Base-by-base conservation (phyloP, 805 yeast genomes). In the Zygotorulaspora florentina region DNA sequence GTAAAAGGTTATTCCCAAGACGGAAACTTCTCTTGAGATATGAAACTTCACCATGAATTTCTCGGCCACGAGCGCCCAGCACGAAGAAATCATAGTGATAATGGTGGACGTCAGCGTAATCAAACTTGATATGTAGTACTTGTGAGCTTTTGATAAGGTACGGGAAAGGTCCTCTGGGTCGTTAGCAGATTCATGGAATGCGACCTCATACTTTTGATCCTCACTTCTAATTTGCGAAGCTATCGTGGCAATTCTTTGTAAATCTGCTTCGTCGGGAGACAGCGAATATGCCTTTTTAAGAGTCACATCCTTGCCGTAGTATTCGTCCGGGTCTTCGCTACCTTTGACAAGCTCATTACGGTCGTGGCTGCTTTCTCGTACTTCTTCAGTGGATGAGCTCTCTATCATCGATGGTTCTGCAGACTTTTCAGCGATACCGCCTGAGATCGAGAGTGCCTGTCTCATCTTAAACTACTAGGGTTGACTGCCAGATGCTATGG, bases 41-140 rank as follows among this genome's bases (percentile, higher is more conserved):
- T 68, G 64, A 55, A 81, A 81, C 28, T 68, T 62, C 2, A 53
- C 62, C 60, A 65, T 64, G 23, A 82, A 71, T 30, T 79, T 75
- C 0, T 71, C 73, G 2, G 82, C 70, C 12, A 81, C 85, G 51
- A 81, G 72, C 2, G 87, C 74, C 73, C 83, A 85, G 39, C 78
- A 72, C 0, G 89, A 84, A 0, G 90, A 83, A 6, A 85, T 77
- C 64, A 83, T 73, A 0, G 90, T 83, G 35, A 83, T 79, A 43
- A 79, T 73, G 46, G 83, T 71, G 36, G 87, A 76, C 5, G 81
- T 69, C 8, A 69, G 10, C 1, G 87, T 80, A 8, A 82, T 70
- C 8, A 79, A 65, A 36, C 72, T 36, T 0, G 87, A 75, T 31
- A 81, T 71, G 38, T 67, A 58, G 80, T 85, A 81, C 61, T 82